Conservation (phyloP, 2,329 filamentous ascomycete genomes). For the Dactylonectria estremocensis region DNA sequence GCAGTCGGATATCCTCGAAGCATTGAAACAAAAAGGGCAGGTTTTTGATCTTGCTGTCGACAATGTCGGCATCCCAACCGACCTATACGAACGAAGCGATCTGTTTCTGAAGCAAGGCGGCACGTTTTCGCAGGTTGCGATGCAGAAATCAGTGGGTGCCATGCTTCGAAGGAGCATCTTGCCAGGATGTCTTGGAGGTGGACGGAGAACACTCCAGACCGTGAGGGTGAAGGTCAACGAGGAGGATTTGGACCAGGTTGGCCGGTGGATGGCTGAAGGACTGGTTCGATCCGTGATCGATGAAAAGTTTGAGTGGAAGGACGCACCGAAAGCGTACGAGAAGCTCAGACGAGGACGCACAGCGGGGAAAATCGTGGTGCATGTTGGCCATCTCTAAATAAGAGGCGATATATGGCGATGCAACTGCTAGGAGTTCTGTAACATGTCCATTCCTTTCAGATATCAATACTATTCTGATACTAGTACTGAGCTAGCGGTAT, state of each 20-base stretch:
- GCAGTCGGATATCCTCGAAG: constrained; percentile 29
- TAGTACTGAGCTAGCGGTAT: neutral
- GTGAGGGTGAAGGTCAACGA: constrained; percentile 18
- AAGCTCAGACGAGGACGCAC: constrained; percentile 40
- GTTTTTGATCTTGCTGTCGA: constrained; percentile 49
- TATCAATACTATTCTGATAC: neutral
- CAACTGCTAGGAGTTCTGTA: neutral
- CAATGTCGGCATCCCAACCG: constrained; percentile 37
- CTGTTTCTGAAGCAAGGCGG: constrained; percentile 37
- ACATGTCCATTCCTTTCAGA: neutral
- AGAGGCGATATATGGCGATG: neutral
- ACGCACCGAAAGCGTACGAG: constrained; percentile 43
- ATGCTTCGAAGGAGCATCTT: constrained; percentile 27
- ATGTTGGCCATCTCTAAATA: constrained; percentile 5
- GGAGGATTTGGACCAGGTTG: constrained; percentile 12
- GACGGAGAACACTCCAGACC: constrained; percentile 25
- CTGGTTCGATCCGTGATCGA: constrained; percentile 45
- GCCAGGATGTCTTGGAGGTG: constrained; percentile 38
- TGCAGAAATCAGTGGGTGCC: neutral
- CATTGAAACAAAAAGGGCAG: constrained; percentile 33
- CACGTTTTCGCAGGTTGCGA: constrained; percentile 42
- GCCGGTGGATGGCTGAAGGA: constrained; percentile 46
- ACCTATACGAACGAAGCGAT: constrained; percentile 41
- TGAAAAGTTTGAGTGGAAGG: constrained; percentile 37
- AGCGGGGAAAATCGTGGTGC: constrained; percentile 46